Evolutionary conservation across 1,284 basidiomycete species (phyloP).

Genomic region (Nidula niveotomentosa): DNA sequence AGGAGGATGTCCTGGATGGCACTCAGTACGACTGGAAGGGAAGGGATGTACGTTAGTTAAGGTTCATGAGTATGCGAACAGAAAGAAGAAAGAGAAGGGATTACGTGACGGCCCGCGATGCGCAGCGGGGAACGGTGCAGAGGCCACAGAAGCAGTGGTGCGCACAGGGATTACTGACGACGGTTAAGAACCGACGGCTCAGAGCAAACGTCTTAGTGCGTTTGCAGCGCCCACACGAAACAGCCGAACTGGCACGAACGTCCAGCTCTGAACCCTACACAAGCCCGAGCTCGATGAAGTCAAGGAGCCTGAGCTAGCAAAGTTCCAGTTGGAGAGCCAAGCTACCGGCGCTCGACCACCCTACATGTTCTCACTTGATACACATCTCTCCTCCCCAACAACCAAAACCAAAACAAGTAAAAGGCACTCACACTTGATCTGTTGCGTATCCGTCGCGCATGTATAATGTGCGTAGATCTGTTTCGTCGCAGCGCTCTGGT

Average conservation of each 20-base stretch:
- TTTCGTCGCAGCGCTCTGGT: constrained; percentile 85
- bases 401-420: background rate
- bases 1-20: constrained; percentile 84
- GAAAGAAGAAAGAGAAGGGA: constrained; percentile 1
- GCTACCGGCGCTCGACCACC: background rate
- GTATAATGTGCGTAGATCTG: constrained; percentile 91
- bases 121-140: background rate
- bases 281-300: no score
- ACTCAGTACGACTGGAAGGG: constrained; percentile 66
- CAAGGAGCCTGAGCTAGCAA: background rate
- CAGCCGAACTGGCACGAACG: no score
- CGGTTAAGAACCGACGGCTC: no score
- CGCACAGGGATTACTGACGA: no score
- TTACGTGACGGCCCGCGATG: background rate
- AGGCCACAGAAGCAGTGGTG: background rate
- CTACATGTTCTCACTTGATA: background rate
- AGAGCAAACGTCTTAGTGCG: no score
- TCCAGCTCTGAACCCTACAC: no score
- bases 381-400: background rate
- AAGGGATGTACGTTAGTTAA: constrained; percentile 5
- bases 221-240: no score
- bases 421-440: constrained; percentile 74
- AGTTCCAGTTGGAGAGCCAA: background rate
- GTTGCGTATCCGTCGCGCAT: constrained; percentile 87
- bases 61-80: constrained; percentile 3